Evolutionary conservation across 2,329 filamentous ascomycete genomes (phyloP), one percentile per base, ranked within the genome.

Genomic region (Apiospora phragmitis): DNA sequence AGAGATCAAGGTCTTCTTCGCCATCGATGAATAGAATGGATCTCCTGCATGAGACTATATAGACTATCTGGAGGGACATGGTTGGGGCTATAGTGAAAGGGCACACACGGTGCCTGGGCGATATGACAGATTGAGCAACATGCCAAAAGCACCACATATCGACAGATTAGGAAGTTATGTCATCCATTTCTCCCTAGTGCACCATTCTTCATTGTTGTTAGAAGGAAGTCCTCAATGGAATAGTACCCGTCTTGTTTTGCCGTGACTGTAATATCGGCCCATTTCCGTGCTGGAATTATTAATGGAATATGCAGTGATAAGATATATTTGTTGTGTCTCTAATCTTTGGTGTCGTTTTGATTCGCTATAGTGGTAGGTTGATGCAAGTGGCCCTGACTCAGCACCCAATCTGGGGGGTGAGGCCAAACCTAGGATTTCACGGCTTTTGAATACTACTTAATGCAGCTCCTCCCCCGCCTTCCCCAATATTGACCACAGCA

Each of bases 1-100:
- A 47, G 85, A 89, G 72, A 83, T 97, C 55, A 91, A 91, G 78
- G 80, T 94, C 6, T 91, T 84, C 70, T 85, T 89, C 66, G 79
- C 80, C 32, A 76, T 84, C 65, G 84, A 83, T 49, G 72, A 79
- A 24, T 67, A 67, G 14, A 45, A 62, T n/a, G n/a, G 21, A 24
- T 35, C 29, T 62, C 1, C 8, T 14, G 6, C 14, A n/a, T n/a
- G 32, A 11, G 32, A 8, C 4, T 4, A 24, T 12, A 62, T 32
- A 62, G 29, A 47, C 18, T 26, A 16, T n/a, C 16, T 51, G 24
- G 24, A 24, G 11, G n/a, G 47, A 29, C 24, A 16, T 24, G 4
- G n/a, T 26, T 24, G 47, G n/a, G 51, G 24, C 9, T 11, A 6
- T 38, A 21, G 4, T n/a, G 32, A 11, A 38, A 62, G 21, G 32